phyloP scores from a whole-genome alignment of 2,329 filamentous ascomycete species.

The Scleromitrula shiraiana region DNA sequence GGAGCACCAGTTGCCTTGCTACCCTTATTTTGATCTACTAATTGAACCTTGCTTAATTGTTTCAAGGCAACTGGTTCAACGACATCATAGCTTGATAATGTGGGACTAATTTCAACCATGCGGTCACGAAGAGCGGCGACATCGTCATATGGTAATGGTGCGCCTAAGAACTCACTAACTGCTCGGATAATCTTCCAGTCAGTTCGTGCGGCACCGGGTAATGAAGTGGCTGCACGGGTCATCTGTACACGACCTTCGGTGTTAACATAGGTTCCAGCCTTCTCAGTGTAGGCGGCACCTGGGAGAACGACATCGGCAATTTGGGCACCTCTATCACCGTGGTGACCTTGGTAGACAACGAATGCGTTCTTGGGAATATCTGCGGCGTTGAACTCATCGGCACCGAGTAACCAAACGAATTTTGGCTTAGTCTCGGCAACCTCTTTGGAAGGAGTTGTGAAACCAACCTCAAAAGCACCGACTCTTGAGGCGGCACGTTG shows the following conservation, averaged over 20 bases:
- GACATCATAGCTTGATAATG: conserved; percentile 82
- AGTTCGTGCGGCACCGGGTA: conserved; percentile 83
- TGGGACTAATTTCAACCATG: conserved; percentile 91
- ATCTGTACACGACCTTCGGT: conserved; percentile 95
- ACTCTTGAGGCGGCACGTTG: conserved; percentile 88
- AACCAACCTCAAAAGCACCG: conserved; percentile 93
- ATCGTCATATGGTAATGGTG: conserved; percentile 85
- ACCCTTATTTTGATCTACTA: conserved; percentile 95
- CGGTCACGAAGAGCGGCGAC: conserved; percentile 82
- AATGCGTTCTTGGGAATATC: conserved; percentile 96
- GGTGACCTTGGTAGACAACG: conserved; percentile 95
- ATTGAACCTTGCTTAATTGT: conserved; percentile 81
- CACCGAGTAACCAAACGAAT: conserved; percentile 93
- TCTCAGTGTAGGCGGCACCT: conserved; percentile 94
- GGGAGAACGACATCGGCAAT: conserved; percentile 91
- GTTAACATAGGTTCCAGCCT: conserved; percentile 93
- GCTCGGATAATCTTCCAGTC: conserved; percentile 99
- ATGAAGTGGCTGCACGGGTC: conserved; percentile 78
- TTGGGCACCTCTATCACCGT: conserved; percentile 88
- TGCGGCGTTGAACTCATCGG: conserved; percentile 76
- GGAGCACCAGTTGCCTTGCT: conserved; percentile 61
- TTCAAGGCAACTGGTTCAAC: conserved; percentile 72
- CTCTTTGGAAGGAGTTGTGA: conserved; percentile 73
- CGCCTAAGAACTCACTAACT: conserved; percentile 81
- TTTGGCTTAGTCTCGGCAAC: conserved; percentile 84